Conservation (phyloP, 257 asterid genomes). For the Ligustrum vulgare region DNA sequence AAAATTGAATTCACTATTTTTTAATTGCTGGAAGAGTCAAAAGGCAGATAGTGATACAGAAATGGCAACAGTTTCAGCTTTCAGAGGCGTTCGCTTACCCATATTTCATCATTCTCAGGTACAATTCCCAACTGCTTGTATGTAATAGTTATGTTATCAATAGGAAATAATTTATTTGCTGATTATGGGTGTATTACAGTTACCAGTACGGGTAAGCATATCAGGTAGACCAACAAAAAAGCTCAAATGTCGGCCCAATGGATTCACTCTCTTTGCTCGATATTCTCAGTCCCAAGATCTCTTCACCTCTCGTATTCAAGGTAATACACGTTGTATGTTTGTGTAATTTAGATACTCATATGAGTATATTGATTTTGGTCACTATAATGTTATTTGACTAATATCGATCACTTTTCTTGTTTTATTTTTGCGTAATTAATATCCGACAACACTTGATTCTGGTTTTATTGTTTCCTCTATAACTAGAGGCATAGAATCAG, state of each 20-base stretch:
- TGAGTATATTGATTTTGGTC: neutral
- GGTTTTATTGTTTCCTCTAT: neutral
- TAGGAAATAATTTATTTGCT: conserved; percentile 6
- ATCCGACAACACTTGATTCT: neutral
- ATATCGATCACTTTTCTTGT: neutral
- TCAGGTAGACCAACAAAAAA: conserved; percentile 34
- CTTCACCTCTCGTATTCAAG: conserved; percentile 83
- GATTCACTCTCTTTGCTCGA: conserved; percentile 48
- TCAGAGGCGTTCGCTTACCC: conserved; percentile 55
- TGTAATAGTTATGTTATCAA: neutral
- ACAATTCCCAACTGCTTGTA: neutral
- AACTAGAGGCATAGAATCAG: neutral
- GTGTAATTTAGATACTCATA: neutral
- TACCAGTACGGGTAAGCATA: conserved; percentile 39
- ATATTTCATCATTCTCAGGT: conserved; percentile 52
- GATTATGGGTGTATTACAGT: conserved; percentile 34
- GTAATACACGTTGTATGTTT: conserved; percentile 24
- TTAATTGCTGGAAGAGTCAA: neutral
- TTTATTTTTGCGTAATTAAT: neutral
- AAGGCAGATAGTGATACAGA: neutral
- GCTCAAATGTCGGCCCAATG: conserved; percentile 28
- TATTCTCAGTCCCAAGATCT: conserved; percentile 77
- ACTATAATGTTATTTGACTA: neutral
- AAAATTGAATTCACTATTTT: neutral
- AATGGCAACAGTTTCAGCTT: conserved; percentile 64